These are phyloP conservation scores for Fusarium camptoceras DNA, from an alignment of 2,329 filamentous ascomycete species.

Conservation along the genomic window DNA sequence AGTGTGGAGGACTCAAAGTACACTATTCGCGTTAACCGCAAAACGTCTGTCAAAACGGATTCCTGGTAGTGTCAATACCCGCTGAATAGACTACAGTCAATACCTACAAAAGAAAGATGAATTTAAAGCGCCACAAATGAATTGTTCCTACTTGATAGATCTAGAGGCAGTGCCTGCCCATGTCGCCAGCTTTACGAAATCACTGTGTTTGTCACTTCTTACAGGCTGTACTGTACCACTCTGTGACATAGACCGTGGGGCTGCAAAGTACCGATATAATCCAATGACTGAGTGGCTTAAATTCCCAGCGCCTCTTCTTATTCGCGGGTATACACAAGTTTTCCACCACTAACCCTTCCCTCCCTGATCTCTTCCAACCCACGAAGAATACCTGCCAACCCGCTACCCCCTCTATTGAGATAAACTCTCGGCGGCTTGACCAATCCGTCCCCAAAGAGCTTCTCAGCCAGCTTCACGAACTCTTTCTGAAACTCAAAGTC, in stretches of 20 bases:
- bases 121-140: no score
- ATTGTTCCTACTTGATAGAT: no score
- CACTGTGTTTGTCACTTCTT: no score
- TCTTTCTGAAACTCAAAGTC: conserved; percentile 11
- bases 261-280: no score
- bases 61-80: not conserved
- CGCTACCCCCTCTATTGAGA: not conserved
- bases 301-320: not conserved
- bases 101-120: no score
- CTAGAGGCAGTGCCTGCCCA: no score
- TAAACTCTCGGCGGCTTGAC: not conserved
- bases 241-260: no score
- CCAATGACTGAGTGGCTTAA: accelerated
- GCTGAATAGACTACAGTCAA: no score
- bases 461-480: not conserved
- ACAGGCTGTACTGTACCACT: no score
- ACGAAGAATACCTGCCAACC: not conserved
- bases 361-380: not conserved
- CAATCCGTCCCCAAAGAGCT: accelerated
- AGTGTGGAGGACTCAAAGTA: not conserved
- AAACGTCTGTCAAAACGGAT: not conserved
- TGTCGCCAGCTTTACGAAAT: no score
- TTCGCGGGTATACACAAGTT: conserved; percentile 5
- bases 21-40: not conserved
- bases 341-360: not conserved